A percentile compares a stretch with the other conserved stretches of the same genome.
These are phyloP conservation scores for Zangia roseola DNA, from an alignment of 768 basidiomycete species.

Conservation along the genomic window DNA sequence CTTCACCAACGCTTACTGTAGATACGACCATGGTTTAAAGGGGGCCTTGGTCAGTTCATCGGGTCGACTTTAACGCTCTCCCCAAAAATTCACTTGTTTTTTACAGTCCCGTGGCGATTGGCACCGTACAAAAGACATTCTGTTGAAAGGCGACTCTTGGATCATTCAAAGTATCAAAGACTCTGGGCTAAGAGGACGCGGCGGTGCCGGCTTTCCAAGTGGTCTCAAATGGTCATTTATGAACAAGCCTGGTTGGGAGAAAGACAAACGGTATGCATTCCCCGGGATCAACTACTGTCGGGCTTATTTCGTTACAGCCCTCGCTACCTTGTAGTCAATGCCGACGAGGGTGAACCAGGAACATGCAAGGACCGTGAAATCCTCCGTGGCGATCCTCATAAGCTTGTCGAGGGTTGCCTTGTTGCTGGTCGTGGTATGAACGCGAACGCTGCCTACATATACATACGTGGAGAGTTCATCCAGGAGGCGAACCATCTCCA, in stretches of 20 bases:
- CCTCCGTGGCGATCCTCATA: conserved; percentile 96
- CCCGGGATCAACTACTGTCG: not conserved
- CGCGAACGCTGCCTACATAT: conserved; percentile 98
- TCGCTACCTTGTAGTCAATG: conserved; percentile 95
- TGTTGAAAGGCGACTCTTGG: conserved; percentile 94
- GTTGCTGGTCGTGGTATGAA: conserved; percentile 98
- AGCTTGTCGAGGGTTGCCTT: conserved; percentile 95
- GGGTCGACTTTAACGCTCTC: not conserved
- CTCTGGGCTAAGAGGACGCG: conserved; percentile 92
- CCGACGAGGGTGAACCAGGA: conserved; percentile 97
- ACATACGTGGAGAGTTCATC: conserved; percentile 97
- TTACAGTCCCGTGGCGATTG: conserved; percentile 91
- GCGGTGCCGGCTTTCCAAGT: conserved; percentile 95
- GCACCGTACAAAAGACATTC: conserved; percentile 96
- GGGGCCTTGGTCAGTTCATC: conserved; percentile 68
- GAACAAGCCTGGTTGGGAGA: conserved; percentile 99
- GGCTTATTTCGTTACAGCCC: conserved; percentile 52
- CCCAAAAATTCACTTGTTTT: not conserved
- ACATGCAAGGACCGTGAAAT: conserved; percentile 99
- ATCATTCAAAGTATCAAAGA: conserved; percentile 96
- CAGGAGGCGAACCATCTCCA: conserved; percentile 93
- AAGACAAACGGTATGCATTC: conserved; percentile 68
- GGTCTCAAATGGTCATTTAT: conserved; percentile 98
- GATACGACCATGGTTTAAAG: conserved; percentile 90
- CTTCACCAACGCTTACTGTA: conserved; percentile 87